Evolutionary conservation across 1,139 yeast genomes (phyloP).

Genomic region (Blastobotrys capitulatus): DNA sequence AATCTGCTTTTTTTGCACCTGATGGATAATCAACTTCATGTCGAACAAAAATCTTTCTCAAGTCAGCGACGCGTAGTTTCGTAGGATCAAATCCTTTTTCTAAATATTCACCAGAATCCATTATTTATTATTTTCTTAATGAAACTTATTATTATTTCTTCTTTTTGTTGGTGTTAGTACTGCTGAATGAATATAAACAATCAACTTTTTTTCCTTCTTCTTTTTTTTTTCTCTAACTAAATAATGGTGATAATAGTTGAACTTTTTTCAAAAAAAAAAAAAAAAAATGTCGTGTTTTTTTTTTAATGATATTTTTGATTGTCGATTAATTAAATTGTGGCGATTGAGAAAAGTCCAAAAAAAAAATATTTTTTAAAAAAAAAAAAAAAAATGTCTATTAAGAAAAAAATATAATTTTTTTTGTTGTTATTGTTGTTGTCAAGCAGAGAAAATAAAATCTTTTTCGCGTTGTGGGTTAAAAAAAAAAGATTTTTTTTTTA

Average conservation of each 20-base stretch:
- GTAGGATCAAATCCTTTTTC: conserved; percentile 55
- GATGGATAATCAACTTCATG: conserved; percentile 54
- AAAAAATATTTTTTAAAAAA: background rate
- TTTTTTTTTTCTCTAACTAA: too few relatives aligned
- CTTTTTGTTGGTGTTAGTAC: background rate
- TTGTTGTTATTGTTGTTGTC: background rate
- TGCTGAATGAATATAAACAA: too few relatives aligned
- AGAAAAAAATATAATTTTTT: background rate
- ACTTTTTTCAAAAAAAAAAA: too few relatives aligned
- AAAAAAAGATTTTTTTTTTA: background rate
- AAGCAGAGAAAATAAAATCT: background rate
- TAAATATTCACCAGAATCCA: conserved; percentile 19
- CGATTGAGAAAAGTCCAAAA: background rate
- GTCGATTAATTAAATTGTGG: background rate
- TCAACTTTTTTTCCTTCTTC: too few relatives aligned
- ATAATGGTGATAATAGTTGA: too few relatives aligned
- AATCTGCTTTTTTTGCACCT: conserved; percentile 56
- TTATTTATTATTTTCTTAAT: background rate
- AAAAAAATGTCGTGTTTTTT: background rate
- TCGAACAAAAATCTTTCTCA: conserved; percentile 55
- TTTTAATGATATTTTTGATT: background rate
- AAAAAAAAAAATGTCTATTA: background rate
- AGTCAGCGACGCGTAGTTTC: conserved; percentile 54
- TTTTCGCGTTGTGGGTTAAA: background rate
- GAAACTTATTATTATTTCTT: too few relatives aligned